Evolutionary conservation across 176 grass and related monocot genomes (phyloP).

Genomic region (Oryza nivara): DNA sequence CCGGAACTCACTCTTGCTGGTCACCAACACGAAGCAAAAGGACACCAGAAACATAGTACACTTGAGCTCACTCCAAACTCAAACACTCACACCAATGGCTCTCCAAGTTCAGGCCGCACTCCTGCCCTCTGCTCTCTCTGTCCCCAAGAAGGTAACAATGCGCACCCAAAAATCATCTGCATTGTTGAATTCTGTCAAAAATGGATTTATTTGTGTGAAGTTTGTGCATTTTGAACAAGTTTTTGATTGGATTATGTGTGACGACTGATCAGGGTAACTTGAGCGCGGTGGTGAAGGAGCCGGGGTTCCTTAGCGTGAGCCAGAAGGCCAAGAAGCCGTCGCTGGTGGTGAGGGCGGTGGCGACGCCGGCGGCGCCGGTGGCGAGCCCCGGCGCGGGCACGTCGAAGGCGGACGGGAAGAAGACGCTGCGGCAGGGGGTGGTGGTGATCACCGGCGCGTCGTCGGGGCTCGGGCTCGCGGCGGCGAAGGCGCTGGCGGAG

Average conservation of each 20-base stretch:
- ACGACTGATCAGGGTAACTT: background rate
- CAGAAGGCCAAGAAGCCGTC: constrained; percentile 37
- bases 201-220: background rate
- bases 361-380: constrained; percentile 38
- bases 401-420: constrained; percentile 47
- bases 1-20: constrained; percentile 24
- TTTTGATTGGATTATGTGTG: background rate
- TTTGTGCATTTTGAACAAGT: background rate
- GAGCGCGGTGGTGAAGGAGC: background rate
- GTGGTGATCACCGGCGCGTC: constrained; percentile 90
- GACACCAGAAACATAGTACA: constrained; percentile 20
- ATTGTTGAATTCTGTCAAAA: background rate
- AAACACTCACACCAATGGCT: constrained; percentile 48
- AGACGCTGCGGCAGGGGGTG: constrained; percentile 77
- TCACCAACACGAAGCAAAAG: constrained; percentile 20
- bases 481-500: constrained; percentile 83
- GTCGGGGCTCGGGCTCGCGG: constrained; percentile 75
- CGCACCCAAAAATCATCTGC: background rate
- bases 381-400: constrained; percentile 39
- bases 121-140: constrained; percentile 63
- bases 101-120: constrained; percentile 77
- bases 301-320: constrained; percentile 8
- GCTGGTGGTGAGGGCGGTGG: constrained; percentile 41
- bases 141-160: constrained; percentile 64
- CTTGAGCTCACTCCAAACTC: background rate